These are phyloP conservation scores for Echinosophora koreensis DNA, from an alignment of 306 rosid genomes.

Conservation along the genomic window DNA sequence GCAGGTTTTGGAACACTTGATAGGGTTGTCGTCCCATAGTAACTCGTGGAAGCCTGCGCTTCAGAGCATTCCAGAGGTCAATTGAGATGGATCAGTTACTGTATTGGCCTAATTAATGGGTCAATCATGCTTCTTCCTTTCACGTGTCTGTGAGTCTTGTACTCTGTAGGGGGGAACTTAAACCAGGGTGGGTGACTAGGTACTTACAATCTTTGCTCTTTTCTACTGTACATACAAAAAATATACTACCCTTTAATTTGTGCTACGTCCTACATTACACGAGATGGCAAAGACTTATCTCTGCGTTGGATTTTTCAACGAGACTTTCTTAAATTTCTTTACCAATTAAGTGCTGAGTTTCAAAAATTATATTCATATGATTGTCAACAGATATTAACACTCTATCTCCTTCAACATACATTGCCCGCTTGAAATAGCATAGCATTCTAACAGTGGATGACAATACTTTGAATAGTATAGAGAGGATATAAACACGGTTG, in stretches of 20 bases:
- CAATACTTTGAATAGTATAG: neutral
- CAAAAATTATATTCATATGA: too few relatives aligned
- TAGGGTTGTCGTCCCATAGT: slow-evolving; percentile 43
- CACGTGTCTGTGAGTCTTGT: neutral
- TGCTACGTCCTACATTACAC: too few relatives aligned
- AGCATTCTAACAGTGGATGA: neutral
- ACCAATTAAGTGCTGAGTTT: too few relatives aligned
- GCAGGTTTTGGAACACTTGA: slow-evolving; percentile 64
- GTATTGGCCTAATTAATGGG: too few relatives aligned
- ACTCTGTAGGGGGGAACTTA: neutral
- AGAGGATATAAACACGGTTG: neutral
- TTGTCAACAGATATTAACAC: too few relatives aligned
- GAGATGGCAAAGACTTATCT: too few relatives aligned
- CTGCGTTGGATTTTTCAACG: too few relatives aligned
- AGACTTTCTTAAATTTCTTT: too few relatives aligned
- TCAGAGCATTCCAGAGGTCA: slow-evolving; percentile 75
- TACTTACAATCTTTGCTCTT: neutral
- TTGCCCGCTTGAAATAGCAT: neutral
- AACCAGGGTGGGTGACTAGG: neutral
- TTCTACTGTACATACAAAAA: neutral
- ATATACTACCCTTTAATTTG: too few relatives aligned
- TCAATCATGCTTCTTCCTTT: slow-evolving; percentile 7
- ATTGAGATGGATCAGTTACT: neutral
- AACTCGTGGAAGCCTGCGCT: slow-evolving; percentile 73
- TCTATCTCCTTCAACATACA: neutral